phyloP scores from a whole-genome alignment of 2,329 filamentous ascomycete genomes.

The Juglanconis sp. region DNA sequence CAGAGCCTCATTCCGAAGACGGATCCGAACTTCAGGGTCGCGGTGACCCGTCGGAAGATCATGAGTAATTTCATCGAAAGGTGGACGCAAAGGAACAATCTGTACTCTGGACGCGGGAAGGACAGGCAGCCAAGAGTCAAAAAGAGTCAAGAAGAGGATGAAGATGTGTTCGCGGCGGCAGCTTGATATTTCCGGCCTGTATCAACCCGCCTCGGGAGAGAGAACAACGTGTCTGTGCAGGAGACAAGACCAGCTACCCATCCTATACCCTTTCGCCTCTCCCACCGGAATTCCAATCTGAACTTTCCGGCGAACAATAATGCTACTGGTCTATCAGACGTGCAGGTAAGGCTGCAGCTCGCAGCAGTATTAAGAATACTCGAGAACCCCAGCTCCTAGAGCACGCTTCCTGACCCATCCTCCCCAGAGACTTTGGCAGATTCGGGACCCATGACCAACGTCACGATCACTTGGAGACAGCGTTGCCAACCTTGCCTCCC shows the following conservation, averaged over 20 bases:
- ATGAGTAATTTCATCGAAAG: conserved; percentile 6
- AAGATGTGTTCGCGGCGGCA: neutral
- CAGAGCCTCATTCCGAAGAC: conserved; percentile 6
- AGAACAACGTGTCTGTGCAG: conserved; percentile 1
- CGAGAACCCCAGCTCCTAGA: neutral
- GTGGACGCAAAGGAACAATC: neutral
- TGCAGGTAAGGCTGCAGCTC: too few species aligned
- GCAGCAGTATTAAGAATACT: neutral
- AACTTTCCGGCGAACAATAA: neutral
- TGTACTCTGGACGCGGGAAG: neutral
- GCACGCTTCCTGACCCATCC: neutral
- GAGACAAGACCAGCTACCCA: neutral
- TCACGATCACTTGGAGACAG: too few species aligned
- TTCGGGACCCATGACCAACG: too few species aligned
- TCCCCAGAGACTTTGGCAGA: neutral
- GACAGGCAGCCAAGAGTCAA: neutral
- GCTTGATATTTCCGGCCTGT: neutral
- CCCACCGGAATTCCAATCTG: neutral
- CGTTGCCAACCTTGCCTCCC: too few species aligned
- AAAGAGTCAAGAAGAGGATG: neutral
- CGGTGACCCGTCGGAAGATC: conserved; percentile 7
- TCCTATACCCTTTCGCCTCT: neutral
- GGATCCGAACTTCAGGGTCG: conserved; percentile 2
- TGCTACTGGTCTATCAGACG: neutral
- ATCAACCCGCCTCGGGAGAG: neutral